Evolutionary conservation across 768 basidiomycete species (phyloP), one percentile per base, ranked within the genome.

Genomic region (Epithele typhae): DNA sequence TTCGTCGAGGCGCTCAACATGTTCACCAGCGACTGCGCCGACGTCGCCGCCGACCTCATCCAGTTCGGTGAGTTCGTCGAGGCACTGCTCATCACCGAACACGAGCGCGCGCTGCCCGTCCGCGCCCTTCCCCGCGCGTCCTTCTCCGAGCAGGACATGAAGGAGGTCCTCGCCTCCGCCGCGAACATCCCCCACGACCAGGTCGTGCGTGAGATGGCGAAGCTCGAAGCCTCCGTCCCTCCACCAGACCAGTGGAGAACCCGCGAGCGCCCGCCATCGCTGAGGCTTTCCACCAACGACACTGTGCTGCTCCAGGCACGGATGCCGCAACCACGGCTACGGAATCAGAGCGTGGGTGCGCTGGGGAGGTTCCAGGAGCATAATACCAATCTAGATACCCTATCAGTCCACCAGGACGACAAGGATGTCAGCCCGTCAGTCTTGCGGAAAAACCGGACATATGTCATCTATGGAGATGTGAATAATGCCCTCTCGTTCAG

Each of bases 41-140:
- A 52, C 25, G 51, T 52, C n/a, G 46, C 51, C 10, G 21, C 24
- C n/a, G 51, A 52, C 18, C 51, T 52, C n/a, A 18, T 48, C 25
- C 8, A 44, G 45, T 52, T 52, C 27, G 46, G 47, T 38, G 43
- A 40, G 15, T 39, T 37, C 15, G 51, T 52, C 17, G 43, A 52
- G 24, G 37, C 43, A 21, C 38, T 52, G 12, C 39, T 52, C 21
- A 17, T n/a, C 17, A 11, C 37, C 7, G 45, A 52, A n/a, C 42
- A 44, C 15, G 25, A 25, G 19, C 21, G 43, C 11, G 12, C 33
- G 4, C 14, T 36, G 6, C 45, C 42, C 11, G 37, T 30, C 24
- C 25, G 39, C 1, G 30, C 25, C 8, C 21, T 52, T 15, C 47
- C 43, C 17, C 51, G 43, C 10, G 51, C 51, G 8, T 52, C 51